Evolutionary conservation across 768 basidiomycete genomes (phyloP).

Genomic region (Dioszegia crocea): DNA sequence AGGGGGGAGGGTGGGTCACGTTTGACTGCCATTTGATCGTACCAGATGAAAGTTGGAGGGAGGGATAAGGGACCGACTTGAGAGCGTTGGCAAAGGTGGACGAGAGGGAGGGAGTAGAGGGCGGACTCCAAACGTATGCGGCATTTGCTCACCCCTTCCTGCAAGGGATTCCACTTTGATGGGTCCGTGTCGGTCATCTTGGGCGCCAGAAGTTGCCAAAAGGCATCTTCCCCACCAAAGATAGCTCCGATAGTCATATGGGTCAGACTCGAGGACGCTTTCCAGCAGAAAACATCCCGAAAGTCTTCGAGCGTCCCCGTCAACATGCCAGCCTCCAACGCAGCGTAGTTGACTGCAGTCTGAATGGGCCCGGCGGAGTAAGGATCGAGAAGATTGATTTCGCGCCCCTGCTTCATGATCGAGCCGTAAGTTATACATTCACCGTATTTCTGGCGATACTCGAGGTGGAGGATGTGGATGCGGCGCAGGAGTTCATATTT

Average conservation of each 20-base stretch:
- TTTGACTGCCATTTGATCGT: background rate
- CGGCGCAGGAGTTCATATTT: background rate
- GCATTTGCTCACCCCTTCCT: too few species aligned
- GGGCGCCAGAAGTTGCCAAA: background rate
- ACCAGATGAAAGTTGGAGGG: background rate
- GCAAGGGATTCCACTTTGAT: too few species aligned
- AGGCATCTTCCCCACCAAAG: background rate
- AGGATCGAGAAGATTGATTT: too few species aligned
- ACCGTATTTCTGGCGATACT: background rate
- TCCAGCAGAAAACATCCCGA: background rate
- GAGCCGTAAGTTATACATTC: background rate
- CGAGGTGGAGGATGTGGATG: background rate
- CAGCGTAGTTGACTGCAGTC: too few species aligned
- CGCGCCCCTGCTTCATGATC: background rate
- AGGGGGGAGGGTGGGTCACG: background rate
- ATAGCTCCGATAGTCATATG: background rate
- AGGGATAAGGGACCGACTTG: background rate
- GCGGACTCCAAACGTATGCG: too few species aligned
- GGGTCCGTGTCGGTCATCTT: too few species aligned
- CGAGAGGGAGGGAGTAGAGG: background rate
- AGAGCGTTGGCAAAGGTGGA: background rate
- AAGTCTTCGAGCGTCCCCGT: background rate
- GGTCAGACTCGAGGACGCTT: background rate
- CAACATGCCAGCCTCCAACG: too few species aligned
- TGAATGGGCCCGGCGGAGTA: too few species aligned